Evolutionary conservation across 2,329 filamentous ascomycete species (phyloP), one percentile per base, ranked within the genome.

Genomic region (Microdochium paspali): DNA sequence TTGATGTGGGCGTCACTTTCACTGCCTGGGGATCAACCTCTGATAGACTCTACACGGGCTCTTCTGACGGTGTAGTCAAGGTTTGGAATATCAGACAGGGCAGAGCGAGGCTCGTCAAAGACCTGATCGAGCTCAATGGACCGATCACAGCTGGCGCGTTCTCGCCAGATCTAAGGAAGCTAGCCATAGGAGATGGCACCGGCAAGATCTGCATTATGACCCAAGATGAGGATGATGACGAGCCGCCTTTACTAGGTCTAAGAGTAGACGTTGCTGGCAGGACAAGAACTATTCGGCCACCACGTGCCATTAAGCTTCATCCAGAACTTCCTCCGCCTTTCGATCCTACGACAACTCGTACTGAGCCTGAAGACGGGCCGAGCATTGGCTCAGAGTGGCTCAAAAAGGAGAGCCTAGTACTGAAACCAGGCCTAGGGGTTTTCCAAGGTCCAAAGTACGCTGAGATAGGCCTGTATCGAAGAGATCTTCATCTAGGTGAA

Each of bases 1-100:
- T 78, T 45, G 80, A 84, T 49, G 74, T 76, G 0, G 80, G 80
- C 2, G 77, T 83, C 39, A 83, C 82, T 56, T 83, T 84, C 53
- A 74, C 73, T 0, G 73, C 78, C 3, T 84, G 80, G 80, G 80
- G 77, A 1, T 70, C 66, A 15, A 75, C 72, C 0, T 59, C 67
- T 0, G 76, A 80, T 47, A 70, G 79, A 0, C 71, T 84, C 40
- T 84, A 84, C 53, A 83, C 79, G 0, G 80, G 80, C 1, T 78
- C 77, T 0, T 82, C 80, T 1, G 80, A 84, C 50, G 80, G 80
- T 1, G 67, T 76, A 0, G 68, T 84, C 15, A 82, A 79, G 50
- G 77, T 79, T 2, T 84, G 80, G 80, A 78, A 83, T 51, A 62
- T 84, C 9, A 40, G 35, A 21, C 35, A 76, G 67, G 45, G 62